Percentiles rank a stretch among this genome's conserved stretches.
Conservation (phyloP, 2,329 filamentous ascomycete species). For the Teratosphaeria viscida region DNA sequence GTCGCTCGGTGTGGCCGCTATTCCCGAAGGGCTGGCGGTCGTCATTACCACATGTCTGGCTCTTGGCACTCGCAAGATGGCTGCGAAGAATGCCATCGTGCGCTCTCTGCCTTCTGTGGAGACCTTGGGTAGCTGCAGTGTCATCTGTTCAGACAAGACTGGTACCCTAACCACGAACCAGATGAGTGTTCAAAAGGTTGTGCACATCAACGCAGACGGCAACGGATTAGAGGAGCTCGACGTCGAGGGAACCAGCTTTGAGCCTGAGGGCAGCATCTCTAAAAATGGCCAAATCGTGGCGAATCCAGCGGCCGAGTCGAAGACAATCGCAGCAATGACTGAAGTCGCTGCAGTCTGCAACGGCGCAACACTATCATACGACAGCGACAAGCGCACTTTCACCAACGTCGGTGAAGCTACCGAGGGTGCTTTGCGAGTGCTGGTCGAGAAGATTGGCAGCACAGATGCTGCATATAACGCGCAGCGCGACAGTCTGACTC, state of each 20-base stretch:
- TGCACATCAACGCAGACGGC: constrained; percentile 67
- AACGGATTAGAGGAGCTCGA: constrained; percentile 72
- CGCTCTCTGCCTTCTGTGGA: constrained; percentile 93
- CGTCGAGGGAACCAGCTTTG: constrained; percentile 86
- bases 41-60: constrained; percentile 98
- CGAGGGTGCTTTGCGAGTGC: constrained; percentile 79
- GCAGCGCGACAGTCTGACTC: constrained; percentile 36
- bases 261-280: constrained; percentile 66
- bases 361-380: constrained; percentile 72
- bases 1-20: constrained; percentile 92
- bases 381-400: constrained; percentile 62
- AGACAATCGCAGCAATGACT: constrained; percentile 68
- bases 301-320: constrained; percentile 59
- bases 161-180: constrained; percentile 97
- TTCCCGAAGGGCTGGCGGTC: constrained; percentile 92
- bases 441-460: constrained; percentile 91
- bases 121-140: constrained; percentile 95
- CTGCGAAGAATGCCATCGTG: constrained; percentile 94
- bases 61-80: constrained; percentile 96
- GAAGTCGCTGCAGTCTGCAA: constrained; percentile 72
- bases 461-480: constrained; percentile 53
- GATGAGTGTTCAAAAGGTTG: constrained; percentile 94
- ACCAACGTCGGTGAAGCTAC: constrained; percentile 88
- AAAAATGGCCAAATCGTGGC: constrained; percentile 54
- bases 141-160: constrained; percentile 99